Base-by-base conservation (phyloP, 108 stramenopile genomes). In the Bacterosira constricta region DNA sequence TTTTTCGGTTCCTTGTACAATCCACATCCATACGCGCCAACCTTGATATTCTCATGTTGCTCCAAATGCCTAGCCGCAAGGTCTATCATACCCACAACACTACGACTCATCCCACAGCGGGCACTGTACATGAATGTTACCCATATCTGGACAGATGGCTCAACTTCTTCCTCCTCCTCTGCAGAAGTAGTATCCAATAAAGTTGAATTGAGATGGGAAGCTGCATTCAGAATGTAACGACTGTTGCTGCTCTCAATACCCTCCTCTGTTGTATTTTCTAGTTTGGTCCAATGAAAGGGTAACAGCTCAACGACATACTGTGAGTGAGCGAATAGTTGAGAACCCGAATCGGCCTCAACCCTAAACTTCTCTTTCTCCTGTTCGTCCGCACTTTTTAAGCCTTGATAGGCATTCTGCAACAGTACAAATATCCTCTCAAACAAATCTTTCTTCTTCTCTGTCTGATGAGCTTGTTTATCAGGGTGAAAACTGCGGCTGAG, bases 381-480 rank as follows among this genome's bases (percentile, higher is more conserved):
- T 39, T 80, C 79, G 49, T 71, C 32, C 3, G 73, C 53, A 38
- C 53, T 64, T 39, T 80, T 80, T 17, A 80, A 45, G 29, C 74
- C 74, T 32, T 74, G 59, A 64, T 80, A 80, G 2, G 79, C 79
- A 49, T 70, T 74, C 37, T 80, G 79, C 20, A 80, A 47, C 37
- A 80, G 47, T 13, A 80, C 62, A 41, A 80, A 80, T 35, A 80
- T 80, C 45, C 56, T 75, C 30, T 80, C 79, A 50, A 70, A 80
- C 29, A 80, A 56, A 6, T 69, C 73, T 45, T 57, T 62, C 55
- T 80, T 80, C 39, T 73, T 73, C 47, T 75, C 67, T 11, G 74
- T 69, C 4, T 56, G 74, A 58, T 75, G 38, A 13, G 52, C 0
- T 38, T 73, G 20, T 38, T 82, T 82, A 36, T 82, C 81, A 2